A percentile compares a stretch with the other conserved stretches of the same genome.
phyloP scores from a whole-genome alignment of 1,284 basidiomycete genomes.

The Rhizoctonia solani region DNA sequence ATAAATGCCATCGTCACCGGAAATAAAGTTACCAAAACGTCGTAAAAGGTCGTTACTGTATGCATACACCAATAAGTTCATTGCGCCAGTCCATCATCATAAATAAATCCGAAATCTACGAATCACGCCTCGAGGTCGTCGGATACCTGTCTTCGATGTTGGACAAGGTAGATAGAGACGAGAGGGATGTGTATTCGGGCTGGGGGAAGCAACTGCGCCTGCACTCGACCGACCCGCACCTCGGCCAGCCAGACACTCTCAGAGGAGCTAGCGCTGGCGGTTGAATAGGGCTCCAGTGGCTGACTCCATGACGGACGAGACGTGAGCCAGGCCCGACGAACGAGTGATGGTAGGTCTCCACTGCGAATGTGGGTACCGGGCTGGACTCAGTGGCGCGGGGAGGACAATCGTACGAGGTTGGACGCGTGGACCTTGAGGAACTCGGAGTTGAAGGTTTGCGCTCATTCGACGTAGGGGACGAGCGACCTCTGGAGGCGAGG shows the following conservation, averaged over 20 bases:
- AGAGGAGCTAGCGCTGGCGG: background rate
- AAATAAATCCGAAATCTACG: background rate
- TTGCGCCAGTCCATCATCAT: background rate
- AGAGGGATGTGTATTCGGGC: background rate
- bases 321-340: no score
- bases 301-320: background rate
- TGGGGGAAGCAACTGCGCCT: no score
- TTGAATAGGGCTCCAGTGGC: conserved; percentile 16
- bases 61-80: no score
- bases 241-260: conserved; percentile 16
- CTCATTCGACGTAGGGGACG: background rate
- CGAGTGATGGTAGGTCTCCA: no score
- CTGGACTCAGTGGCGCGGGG: conserved; percentile 33
- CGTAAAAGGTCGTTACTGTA: no score
- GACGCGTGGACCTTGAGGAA: background rate
- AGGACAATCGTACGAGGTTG: conserved; percentile 25
- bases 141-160: conserved; percentile 27
- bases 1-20: no score
- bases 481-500: background rate
- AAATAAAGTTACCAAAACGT: no score
- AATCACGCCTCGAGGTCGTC: background rate
- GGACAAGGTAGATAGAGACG: conserved; percentile 2
- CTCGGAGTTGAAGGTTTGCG: no score
- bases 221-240: background rate
- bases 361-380: conserved; percentile 25